Evolutionary conservation across 371 early-diverging fungal species (phyloP), one percentile per base, ranked within the genome.

Genomic region (Entomophthora muscae): DNA sequence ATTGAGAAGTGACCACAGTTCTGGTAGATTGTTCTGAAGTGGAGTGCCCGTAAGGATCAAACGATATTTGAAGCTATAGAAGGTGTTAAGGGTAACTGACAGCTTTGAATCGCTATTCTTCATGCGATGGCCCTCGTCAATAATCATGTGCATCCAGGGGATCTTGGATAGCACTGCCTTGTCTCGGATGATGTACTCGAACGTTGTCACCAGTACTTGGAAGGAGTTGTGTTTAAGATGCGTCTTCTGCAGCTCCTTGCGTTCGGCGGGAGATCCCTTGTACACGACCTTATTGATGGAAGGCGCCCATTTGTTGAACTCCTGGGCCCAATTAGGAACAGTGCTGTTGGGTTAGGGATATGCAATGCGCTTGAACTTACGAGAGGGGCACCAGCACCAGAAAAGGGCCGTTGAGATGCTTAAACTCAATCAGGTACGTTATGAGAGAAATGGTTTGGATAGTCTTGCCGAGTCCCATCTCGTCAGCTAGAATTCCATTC

Each of bases 61-160:
- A 29, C 99, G 87, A 72, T 96, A 96, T 42, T 93, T 81, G 3
- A 88, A 83, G 28, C 77, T 75, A 71, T 98, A 93, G 71, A 80
- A 83, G 66, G 88, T 86, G 54, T 87, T 86, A 64, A 99, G 72
- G 24, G 87, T 88, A 21, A 73, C 67, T 21, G 91, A 83, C 57
- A 97, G 78, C 70, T 93, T 95, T 17, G 92, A 89, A 52, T 90
- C 78, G 57, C 85, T 75, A 70, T 98, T 98, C 77, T 99, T 99
- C 84, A 99, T 88, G 69, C 98, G 88, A 71, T 99, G 99, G 30
- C 98, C 99, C 75, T 99, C 99, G 72, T 99, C 99, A 67, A 98
- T 90, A 66, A 99, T 93, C 75, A 90, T 84, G 71, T 97, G 87
- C 26, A 90, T 76, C 94, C 95, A 99, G 68, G 90, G 87, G 69